A percentile compares a stretch with the other conserved stretches of the same genome.
Conservation (phyloP, 345 rosid species). For the Moringa oleifera region DNA sequence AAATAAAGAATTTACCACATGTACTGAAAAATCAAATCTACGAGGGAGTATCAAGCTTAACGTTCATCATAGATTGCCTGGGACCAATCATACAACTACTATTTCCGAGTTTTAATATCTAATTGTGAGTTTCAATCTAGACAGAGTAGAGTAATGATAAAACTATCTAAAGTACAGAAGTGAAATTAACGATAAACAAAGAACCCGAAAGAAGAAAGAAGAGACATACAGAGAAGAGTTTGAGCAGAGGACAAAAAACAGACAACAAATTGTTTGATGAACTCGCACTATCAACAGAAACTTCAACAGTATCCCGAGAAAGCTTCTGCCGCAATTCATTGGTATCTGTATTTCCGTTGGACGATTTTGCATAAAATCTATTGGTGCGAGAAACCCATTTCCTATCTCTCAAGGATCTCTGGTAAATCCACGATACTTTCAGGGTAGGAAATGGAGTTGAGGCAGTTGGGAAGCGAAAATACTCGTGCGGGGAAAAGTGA, state of each 20-base stretch:
- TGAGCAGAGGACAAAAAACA: conserved; percentile 72
- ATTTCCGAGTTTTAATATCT: no score
- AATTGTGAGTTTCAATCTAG: background rate
- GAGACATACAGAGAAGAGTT: conserved; percentile 59
- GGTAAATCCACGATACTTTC: conserved; percentile 8
- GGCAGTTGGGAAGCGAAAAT: conserved; percentile 8
- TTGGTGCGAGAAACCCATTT: conserved; percentile 23
- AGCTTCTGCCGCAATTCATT: conserved; percentile 3
- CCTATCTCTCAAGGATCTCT: conserved; percentile 3
- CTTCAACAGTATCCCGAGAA: conserved; percentile 4
- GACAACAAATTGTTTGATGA: conserved; percentile 60
- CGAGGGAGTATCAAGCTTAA: no score
- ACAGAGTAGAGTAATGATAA: background rate
- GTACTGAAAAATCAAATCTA: no score
- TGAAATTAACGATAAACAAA: background rate
- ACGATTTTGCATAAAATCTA: conserved; percentile 27
- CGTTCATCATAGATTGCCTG: no score
- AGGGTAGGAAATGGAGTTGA: conserved; percentile 17
- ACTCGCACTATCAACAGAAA: conserved; percentile 7
- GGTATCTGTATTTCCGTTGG: conserved; percentile 19
- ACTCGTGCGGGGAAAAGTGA: background rate
- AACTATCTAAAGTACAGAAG: background rate
- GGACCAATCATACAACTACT: no score
- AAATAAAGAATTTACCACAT: no score
- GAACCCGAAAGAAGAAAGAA: conserved; percentile 3